Percentiles rank a stretch among this genome's conserved stretches.
Conservation (phyloP, 2,329 filamentous ascomycete species). For the Fusarium phyllophilum region DNA sequence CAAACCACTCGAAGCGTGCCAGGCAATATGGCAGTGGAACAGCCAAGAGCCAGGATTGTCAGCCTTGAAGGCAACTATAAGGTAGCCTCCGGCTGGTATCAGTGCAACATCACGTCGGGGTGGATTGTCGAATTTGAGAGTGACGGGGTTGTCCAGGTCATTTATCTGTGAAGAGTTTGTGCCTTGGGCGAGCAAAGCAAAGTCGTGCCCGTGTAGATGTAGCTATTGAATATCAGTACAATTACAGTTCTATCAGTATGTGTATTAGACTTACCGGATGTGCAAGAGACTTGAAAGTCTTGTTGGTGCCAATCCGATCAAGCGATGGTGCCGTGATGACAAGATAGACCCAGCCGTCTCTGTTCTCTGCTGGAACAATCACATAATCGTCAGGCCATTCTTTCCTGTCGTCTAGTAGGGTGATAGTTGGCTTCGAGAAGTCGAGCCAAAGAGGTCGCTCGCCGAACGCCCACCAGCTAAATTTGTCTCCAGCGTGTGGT, state of each 20-base stretch:
- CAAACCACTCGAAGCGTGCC: conserved; percentile 24
- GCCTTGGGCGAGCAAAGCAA: conserved; percentile 19
- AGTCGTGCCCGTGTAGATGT: conserved; percentile 26
- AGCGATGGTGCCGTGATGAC: conserved; percentile 9
- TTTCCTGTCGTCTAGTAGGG: neutral
- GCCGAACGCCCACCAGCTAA: conserved; percentile 7
- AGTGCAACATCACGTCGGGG: conserved; percentile 18
- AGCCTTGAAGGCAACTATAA: conserved; percentile 14
- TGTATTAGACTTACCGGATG: conserved; percentile 1
- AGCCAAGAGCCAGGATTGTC: conserved; percentile 25
- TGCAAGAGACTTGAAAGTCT: neutral
- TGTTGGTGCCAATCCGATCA: neutral
- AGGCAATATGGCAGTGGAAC: conserved; percentile 26
- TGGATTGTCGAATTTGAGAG: conserved; percentile 19
- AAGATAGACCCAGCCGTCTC: conserved; percentile 17
- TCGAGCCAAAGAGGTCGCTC: conserved; percentile 25
- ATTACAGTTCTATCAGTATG: neutral
- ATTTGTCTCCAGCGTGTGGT: neutral
- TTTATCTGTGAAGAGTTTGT: neutral
- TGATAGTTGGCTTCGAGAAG: conserved; percentile 22
- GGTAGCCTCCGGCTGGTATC: conserved; percentile 13
- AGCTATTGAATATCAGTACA: neutral
- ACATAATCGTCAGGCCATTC: neutral
- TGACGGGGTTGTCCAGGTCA: neutral
- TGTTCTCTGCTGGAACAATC: conserved; percentile 3